A percentile compares a stretch with the other conserved stretches of the same genome.
These are phyloP conservation scores for Dothideomycetes sp. DNA, from an alignment of 2,329 filamentous ascomycete genomes.

Conservation along the genomic window DNA sequence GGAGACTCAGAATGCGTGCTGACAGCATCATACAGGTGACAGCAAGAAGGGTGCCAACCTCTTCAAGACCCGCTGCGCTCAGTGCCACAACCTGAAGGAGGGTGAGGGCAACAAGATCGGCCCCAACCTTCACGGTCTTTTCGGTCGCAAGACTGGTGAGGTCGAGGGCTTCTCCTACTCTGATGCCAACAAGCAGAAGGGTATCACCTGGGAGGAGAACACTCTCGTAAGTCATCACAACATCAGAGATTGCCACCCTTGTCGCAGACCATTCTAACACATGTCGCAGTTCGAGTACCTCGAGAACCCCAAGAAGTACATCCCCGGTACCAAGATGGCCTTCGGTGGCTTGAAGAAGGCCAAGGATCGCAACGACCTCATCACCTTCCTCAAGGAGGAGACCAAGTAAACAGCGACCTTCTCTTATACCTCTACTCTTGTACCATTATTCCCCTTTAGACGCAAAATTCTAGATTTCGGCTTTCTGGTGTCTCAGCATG, in stretches of 20 bases:
- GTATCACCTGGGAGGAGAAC: conserved; percentile 75
- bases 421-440: conserved; percentile 3
- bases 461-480: conserved; percentile 11
- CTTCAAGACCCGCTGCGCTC: conserved; percentile 97
- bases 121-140: conserved; percentile 92
- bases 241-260: background rate
- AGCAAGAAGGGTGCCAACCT: conserved; percentile 93
- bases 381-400: conserved; percentile 68
- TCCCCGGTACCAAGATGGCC: conserved; percentile 99
- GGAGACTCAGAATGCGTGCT: background rate
- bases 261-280: conserved; percentile 1
- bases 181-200: conserved; percentile 98
- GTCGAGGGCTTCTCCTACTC: conserved; percentile 94
- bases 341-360: conserved; percentile 99
- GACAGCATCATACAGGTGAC: conserved; percentile 56
- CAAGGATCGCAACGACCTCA: conserved; percentile 98
- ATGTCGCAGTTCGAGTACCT: conserved; percentile 77
- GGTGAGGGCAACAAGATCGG: conserved; percentile 96
- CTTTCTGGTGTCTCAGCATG: conserved; percentile 12
- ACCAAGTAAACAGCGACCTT: conserved; percentile 50
- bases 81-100: conserved; percentile 94
- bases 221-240: conserved; percentile 55
- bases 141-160: conserved; percentile 87
- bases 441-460: conserved; percentile 8
- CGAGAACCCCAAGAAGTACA: conserved; percentile 99